Evolutionary conservation across 78 protist genomes (phyloP).

Genomic region (slime mould (Dictyostelium discoideum)): DNA sequence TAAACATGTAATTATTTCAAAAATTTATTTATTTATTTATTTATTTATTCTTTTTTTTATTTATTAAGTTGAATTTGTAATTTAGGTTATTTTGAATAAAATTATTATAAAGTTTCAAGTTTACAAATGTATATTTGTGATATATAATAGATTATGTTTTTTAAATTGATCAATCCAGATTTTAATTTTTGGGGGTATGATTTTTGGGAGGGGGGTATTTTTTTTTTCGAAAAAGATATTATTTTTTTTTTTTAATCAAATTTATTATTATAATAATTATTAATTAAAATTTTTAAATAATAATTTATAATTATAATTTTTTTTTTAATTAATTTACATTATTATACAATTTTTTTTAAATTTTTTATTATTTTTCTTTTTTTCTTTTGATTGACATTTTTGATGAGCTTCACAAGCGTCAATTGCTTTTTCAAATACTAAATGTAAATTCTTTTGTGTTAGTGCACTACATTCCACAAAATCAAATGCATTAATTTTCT

Average conservation of each 20-base stretch:
- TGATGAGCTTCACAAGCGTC: background rate
- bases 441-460: constrained; percentile 93
- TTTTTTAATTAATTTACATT: background rate
- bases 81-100: too few species aligned
- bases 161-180: too few species aligned
- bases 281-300: too few species aligned
- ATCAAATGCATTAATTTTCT: constrained; percentile 85
- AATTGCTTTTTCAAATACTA: constrained; percentile 80
- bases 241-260: background rate
- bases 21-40: too few species aligned
- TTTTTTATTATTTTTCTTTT: background rate
- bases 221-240: background rate
- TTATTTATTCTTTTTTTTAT: too few species aligned
- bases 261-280: background rate
- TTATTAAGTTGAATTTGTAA: too few species aligned
- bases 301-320: background rate
- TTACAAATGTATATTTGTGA: too few species aligned
- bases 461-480: constrained; percentile 97
- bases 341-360: background rate
- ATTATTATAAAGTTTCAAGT: too few species aligned
- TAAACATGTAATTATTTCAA: too few species aligned
- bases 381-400: background rate
- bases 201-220: too few species aligned
- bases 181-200: too few species aligned
- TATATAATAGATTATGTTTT: too few species aligned